These are phyloP conservation scores for Stephanocyclus meneghinianus DNA, from an alignment of 352 stramenopile genomes.

Conservation along the genomic window DNA sequence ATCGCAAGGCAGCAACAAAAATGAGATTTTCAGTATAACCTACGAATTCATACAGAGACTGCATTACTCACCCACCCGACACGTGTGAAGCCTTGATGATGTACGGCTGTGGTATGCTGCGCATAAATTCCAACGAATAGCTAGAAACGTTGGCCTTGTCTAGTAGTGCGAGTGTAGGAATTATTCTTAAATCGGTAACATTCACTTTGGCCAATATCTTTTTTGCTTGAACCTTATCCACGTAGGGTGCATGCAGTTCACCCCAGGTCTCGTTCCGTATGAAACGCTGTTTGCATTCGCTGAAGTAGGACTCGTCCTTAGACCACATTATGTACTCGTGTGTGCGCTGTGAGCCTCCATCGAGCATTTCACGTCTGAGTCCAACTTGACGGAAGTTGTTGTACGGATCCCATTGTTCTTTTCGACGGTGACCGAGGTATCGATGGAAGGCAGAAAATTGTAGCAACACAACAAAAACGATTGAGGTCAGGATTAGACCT, in stretches of 20 bases:
- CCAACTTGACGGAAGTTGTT: background rate
- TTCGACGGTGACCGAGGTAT: background rate
- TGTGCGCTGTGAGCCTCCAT: background rate
- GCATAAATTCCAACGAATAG: slow-evolving; percentile 23
- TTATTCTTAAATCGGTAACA: slow-evolving; percentile 4
- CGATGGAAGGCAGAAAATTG: slow-evolving; percentile 1
- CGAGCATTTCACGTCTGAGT: background rate
- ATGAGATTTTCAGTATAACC: background rate
- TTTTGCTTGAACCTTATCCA: slow-evolving; percentile 16
- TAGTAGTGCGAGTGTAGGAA: slow-evolving; percentile 6
- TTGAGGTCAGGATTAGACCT: background rate
- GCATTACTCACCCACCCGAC: slow-evolving; percentile 2
- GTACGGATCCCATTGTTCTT: background rate
- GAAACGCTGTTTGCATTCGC: background rate
- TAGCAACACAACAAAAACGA: background rate
- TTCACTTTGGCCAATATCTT: slow-evolving; percentile 5
- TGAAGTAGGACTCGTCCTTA: slow-evolving; percentile 13
- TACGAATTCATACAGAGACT: background rate
- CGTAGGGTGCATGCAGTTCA: slow-evolving; percentile 7
- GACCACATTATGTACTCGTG: slow-evolving; percentile 17
- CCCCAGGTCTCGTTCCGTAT: slow-evolving; percentile 15
- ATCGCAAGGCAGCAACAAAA: background rate
- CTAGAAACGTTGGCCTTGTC: background rate
- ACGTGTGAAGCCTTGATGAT: slow-evolving; percentile 17
- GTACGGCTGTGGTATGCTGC: slow-evolving; percentile 10